These are phyloP conservation scores for Pezizomycotina sp. DNA, from an alignment of 2,329 filamentous ascomycete genomes.

Conservation along the genomic window DNA sequence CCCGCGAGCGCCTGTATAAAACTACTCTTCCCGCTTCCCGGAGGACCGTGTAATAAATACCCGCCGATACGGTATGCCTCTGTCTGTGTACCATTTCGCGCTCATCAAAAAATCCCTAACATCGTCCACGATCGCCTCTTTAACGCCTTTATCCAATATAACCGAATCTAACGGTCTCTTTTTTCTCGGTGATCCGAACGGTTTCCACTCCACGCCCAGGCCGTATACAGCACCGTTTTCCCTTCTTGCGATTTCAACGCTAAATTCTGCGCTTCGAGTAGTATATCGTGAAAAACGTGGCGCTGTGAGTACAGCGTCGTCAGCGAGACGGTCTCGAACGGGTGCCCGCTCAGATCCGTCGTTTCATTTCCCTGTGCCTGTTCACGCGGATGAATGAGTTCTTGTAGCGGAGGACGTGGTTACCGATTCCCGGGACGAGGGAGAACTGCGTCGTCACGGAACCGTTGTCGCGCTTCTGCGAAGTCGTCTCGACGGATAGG, in stretches of 20 bases:
- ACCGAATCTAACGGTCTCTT: conserved; percentile 83
- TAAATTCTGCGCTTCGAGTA: conserved; percentile 67
- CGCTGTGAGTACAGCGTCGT: conserved; percentile 83
- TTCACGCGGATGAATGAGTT: conserved; percentile 77
- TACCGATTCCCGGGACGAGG: conserved; percentile 77
- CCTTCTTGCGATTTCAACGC: conserved; percentile 70
- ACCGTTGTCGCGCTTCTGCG: conserved; percentile 46
- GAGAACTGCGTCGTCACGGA: conserved; percentile 65
- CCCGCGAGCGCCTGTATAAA: conserved; percentile 92
- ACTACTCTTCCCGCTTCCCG: conserved; percentile 82
- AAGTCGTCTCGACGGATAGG: conserved; percentile 47
- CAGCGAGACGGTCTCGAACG: conserved; percentile 84
- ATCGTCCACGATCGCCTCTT: conserved; percentile 63
- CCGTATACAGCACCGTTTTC: conserved; percentile 82
- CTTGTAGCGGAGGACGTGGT: conserved; percentile 71
- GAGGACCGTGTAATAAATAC: conserved; percentile 76
- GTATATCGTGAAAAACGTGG: conserved; percentile 77
- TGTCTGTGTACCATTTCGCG: conserved; percentile 76
- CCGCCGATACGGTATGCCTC: conserved; percentile 82
- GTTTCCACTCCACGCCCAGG: conserved; percentile 68
- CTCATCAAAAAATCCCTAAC: conserved; percentile 66
- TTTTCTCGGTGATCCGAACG: conserved; percentile 65
- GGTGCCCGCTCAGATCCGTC: conserved; percentile 65
- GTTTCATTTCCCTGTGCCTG: conserved; percentile 68
- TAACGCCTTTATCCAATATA: conserved; percentile 66